Conservation (phyloP, 1,284 basidiomycete genomes). For the Xanthoconium separans region DNA sequence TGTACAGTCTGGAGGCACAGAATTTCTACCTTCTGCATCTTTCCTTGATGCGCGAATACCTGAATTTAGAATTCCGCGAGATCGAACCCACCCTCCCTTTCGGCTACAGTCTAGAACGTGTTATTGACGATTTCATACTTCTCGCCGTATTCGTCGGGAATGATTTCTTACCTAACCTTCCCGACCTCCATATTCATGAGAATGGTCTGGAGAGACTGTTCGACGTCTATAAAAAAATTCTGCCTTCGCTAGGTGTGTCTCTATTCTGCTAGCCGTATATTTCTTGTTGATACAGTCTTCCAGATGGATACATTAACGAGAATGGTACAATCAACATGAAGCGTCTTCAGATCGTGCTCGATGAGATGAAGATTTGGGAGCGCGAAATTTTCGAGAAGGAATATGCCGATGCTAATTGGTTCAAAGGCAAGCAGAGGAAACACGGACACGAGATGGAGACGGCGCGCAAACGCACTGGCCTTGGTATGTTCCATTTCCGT, state of each 20-base stretch:
- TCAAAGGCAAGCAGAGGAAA: conserved; percentile 84
- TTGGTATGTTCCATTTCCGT: conserved; percentile 42
- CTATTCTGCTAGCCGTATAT: background rate
- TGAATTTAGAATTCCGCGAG: conserved; percentile 90
- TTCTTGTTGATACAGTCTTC: background rate
- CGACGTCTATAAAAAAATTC: conserved; percentile 90
- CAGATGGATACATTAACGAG: conserved; percentile 95
- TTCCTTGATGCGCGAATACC: conserved; percentile 93
- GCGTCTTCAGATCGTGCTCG: conserved; percentile 83
- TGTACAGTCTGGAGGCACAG: conserved; percentile 72
- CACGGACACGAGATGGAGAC: conserved; percentile 61
- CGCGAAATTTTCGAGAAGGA: conserved; percentile 89
- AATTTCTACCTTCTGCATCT: conserved; percentile 97
- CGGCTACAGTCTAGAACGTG: conserved; percentile 81
- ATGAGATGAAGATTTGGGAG: conserved; percentile 89
- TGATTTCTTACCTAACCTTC: conserved; percentile 95
- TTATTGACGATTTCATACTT: conserved; percentile 98
- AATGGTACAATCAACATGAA: conserved; percentile 79
- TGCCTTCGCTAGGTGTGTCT: conserved; percentile 73
- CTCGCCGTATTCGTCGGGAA: conserved; percentile 97
- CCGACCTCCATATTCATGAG: conserved; percentile 97
- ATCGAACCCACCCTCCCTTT: conserved; percentile 63
- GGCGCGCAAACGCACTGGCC: conserved; percentile 46
- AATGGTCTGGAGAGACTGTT: conserved; percentile 93
- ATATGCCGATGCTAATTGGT: conserved; percentile 86